Evolutionary conservation across 78 protist genomes (phyloP), one percentile per base, ranked within the genome.

Genomic region (Planoprotostelium fungivorum): DNA sequence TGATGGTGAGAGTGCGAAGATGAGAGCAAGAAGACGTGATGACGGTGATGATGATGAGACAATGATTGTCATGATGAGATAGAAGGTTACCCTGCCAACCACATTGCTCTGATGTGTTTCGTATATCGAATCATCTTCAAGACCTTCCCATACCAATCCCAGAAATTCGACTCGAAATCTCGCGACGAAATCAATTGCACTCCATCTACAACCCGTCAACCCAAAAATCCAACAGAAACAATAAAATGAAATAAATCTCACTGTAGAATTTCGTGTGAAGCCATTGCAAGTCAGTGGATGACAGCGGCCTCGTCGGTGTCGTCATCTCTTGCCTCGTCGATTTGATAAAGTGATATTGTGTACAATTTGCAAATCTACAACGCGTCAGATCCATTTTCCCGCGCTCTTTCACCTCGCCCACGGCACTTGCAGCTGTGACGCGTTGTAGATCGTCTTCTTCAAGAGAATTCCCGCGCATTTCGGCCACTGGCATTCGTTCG

Each of bases 401-500:
- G 73, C 5, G 73, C 16, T 51, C 16, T 51, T 16, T 16, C 73
- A 51, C 73, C 73, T 51, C 16, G 73, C 73, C 73, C 73, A 51
- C 73, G 73, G 16, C 31, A 51, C 73, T 16, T 51, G 73, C 73
- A 51, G 16, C 16, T 51, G 73, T 51, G 73, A 51, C 73, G 73
- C 73, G 73, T 51, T 51, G 73, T 51, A 51, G 73, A 51, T 51
- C 31, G 31, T 51, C 73, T 90, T 88, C 86, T 94, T 94, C 84
- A 94, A 85, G 28, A 94, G 90, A 29, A 91, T 93, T 84, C 96
- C 96, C 0, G 96, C 96, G 63, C 87, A 36, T 63, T 93, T 93
- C 36, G 89, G 92, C 93, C 91, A 94, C 88, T 94, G 96, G 63
- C 93, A 89, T 37, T 94, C 93, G 84, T 94, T 89, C n/a, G 96